Base-by-base conservation (phyloP, 2,329 filamentous ascomycete genomes). In the Fusarium goolgardi region DNA sequence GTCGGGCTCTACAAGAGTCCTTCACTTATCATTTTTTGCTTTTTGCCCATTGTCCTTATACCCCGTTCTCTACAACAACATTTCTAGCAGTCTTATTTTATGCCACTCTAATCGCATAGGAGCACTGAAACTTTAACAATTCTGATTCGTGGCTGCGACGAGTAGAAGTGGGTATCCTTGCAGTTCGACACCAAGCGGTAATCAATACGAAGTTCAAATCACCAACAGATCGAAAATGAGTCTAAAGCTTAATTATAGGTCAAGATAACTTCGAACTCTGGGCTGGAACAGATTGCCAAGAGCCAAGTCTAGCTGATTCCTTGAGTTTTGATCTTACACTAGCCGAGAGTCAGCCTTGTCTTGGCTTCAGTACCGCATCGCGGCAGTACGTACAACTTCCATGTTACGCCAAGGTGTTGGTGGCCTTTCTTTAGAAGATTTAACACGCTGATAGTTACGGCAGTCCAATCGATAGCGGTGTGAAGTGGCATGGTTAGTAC, bases 381-480 rank as follows among this genome's bases (percentile, higher is more conserved):
- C 11, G 11, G 1, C 18, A 29, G 18, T 20, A 1, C 11, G 18
- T 20, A 1, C 11, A 20, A n/a, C 4, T 13, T 8, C 18, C 12
- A 25, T n/a, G 6, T 37, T 50, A 25, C 3, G 21, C 21, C 46
- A 35, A 34, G 46, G 2, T 12, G 32, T 2, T 4, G 1, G 2
- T 18, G 13, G 18, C 16, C 13, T 25, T 18, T 43, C 21, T 25
- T 18, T 21, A 41, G 7, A 23, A 2, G 1, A 16, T 23, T 23
- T 23, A 0, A 21, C 12, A 39, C n/a, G 6, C n/a, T 39, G 2
- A 0, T 8, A 2, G 6, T 11, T 5, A 3, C n/a, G 0, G 2
- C 3, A 1, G 6, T 15, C 10, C 11, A 21, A 21, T 39, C 0
- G 12, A 1, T 20, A 15, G 12, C 35, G 1, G 6, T 39, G 0